Percentiles rank a stretch among this genome's conserved stretches.
Conservation (phyloP, 129 eudicot genomes). For the Lonicera japonica region DNA sequence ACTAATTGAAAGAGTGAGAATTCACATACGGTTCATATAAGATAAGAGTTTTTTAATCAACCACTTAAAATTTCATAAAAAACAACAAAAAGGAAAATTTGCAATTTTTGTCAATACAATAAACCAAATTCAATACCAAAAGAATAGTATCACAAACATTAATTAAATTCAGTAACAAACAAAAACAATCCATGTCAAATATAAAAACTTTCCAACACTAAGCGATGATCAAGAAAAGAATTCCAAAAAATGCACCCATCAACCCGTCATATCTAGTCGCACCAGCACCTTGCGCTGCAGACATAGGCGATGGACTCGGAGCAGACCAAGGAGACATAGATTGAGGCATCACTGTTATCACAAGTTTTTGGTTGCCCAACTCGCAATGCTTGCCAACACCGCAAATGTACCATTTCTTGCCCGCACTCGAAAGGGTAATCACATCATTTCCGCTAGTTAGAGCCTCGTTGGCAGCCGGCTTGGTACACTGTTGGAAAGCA, state of each 20-base stretch:
- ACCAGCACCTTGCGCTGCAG: neutral
- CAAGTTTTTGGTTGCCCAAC: constrained; percentile 14
- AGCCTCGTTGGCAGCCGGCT: constrained; percentile 9
- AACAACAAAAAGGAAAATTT: too few relatives aligned
- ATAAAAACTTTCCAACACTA: neutral
- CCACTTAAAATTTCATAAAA: too few relatives aligned
- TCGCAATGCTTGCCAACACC: constrained; percentile 34
- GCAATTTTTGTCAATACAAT: too few relatives aligned
- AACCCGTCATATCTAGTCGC: neutral
- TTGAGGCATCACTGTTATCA: constrained; percentile 9
- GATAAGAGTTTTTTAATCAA: too few relatives aligned
- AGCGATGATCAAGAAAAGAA: constrained; percentile 6
- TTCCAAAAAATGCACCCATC: constrained; percentile 1
- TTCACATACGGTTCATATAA: too few relatives aligned
- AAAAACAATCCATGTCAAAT: neutral
- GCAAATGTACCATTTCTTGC: constrained; percentile 46
- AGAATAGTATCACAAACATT: too few relatives aligned
- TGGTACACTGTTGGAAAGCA: constrained; percentile 23
- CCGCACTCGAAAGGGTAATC: constrained; percentile 31
- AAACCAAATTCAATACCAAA: too few relatives aligned
- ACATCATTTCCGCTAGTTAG: constrained; percentile 29
- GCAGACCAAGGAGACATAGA: neutral
- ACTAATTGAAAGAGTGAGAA: too few relatives aligned
- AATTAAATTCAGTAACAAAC: too few relatives aligned
- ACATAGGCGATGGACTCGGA: neutral